Evolutionary conservation across 345 rosid species (phyloP), one percentile per base, ranked within the genome.

Genomic region (Arabis alpina): DNA sequence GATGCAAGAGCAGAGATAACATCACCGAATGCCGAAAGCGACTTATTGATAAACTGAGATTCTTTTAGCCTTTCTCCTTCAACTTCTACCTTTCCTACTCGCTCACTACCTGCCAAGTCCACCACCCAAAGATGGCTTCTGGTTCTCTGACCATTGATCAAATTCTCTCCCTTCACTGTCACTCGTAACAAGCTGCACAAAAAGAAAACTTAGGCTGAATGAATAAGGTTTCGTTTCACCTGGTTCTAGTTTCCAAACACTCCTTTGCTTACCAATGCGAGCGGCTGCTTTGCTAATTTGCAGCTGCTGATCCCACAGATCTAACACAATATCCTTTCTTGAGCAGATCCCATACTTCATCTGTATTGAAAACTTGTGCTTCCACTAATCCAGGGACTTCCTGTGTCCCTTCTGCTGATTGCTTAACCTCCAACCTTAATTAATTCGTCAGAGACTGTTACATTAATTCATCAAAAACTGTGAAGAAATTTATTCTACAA

Each of bases 21-120:
- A 78, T 94, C 99, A 30, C 99, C 99, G 24, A 94, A 92, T 6
- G 99, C 96, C 0, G 99, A 94, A 43, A 94, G 96, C 30, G 99
- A 91, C 76, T 89, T 94, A 57, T 94, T 94, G 59, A 94, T 91
- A 75, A 84, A 91, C 13, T 89, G 96, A 61, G 99, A 91, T 80
- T 94, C 99, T 83, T 89, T 94, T 79, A 91, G 72, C 70, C 98
- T 86, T 74, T 91, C 98, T 42, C 99, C 97, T 71, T 89, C 97
- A 57, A 87, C 98, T 77, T 94, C 99, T 68, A 89, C 84, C 80
- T 89, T 89, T 64, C 96, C 97, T 64, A 94, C 93, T 54, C 99
- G 89, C 79, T 94, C 99, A 77, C 99, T 94, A 8, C 99, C 99
- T 23, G 99, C 98, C 84, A 94, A 86, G 77, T 94, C 99, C 50